Base-by-base conservation (phyloP, 2,329 filamentous ascomycete species). In the Aureobasidium mangrovei region DNA sequence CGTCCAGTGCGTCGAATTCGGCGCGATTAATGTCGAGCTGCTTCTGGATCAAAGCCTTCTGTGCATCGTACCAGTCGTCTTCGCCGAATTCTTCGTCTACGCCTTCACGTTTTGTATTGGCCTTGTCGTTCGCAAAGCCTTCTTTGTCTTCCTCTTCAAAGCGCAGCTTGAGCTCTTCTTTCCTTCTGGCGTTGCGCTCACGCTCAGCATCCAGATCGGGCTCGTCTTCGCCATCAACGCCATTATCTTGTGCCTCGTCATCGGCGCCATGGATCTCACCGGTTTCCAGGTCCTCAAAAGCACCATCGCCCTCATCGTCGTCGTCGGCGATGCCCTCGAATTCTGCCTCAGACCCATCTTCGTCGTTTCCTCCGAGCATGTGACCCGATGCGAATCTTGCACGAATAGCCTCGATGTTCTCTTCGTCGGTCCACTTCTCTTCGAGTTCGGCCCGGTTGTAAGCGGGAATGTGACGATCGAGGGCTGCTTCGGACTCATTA, bases 121-220 rank as follows among this genome's bases (percentile, higher is more conserved):
- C 84, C 66, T 94, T 94, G 70, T 93, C 89, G 65, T 94, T 94
- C 64, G 87, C 83, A 67, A 96, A 91, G 0, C 93, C 93, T 67
- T 98, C 93, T n/a, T 88, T 81, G 66, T 98, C 93, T 75, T 98
- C 93, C 69, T 97, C 91, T 65, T 98, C 93, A 65, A 98, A 98
- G 1, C 94, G 83, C 51, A 94, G 76, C 67, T 89, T 94, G 52
- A 98, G 80, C 68, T 98, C 93, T 70, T 96, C 93, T 70, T 98
- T 98, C 60, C 88, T 80, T 60, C 84, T 82, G 2, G 93, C 93
- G 64, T 98, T 98, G 69, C 82, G 86, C 62, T 89, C 88, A 61
- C 93, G 86, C 72, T 98, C 93, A 3, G 84, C 86, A 58, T 91
- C 89, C n/a, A 97, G 77, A 45, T 77, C 74, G 38, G 76, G 72